Evolutionary conservation across 257 asterid genomes (phyloP), one percentile per base, ranked within the genome.

Genomic region (Hygrophila difformis): DNA sequence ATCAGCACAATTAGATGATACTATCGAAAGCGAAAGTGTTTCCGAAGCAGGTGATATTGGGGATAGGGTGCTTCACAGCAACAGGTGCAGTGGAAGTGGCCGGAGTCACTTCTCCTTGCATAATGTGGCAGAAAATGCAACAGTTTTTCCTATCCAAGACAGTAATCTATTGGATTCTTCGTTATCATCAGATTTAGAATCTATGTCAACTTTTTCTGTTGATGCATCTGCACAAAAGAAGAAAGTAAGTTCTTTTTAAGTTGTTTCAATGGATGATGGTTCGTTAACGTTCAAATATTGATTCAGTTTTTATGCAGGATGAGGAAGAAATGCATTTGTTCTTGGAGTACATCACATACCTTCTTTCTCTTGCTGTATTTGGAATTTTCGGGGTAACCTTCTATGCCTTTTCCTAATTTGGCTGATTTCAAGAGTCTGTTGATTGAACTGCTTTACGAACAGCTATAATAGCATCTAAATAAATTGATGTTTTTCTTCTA

Each of bases 1-100:
- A 18, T 39, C 66, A 4, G 61, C 15, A 15, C 72, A 59, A 3
- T 15, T 49, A 15, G 77, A 81, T 21, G 81, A 60, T 49, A 66
- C 52, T 6, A 10, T 3, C 15, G 94, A 78, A 51, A 68, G 55
- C 12, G 88, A 76, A 39, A 57, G 72, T 1, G 92, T 76, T 13
- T 89, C 98, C 0, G 96, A 82, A 68, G 87, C 88, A 4, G 96
- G 98, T 39, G 96, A 89, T 72, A 85, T 85, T n/a, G 96, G 98
- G 18, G 93, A 82, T 22, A 49, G 96, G 24, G 87, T 83, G 2
- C 76, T 84, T 56, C 70, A 64, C 35, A 66, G 93, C 69, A 69
- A 49, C 12, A 74, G 92, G 51, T 60, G 16, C 53, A 65, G 81
- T 44, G 53, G 47, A 39, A 75, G 94, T 54, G 66, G 79, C 23